Conservation (phyloP, 768 basidiomycete genomes). For the Phaffia tasmanica region DNA sequence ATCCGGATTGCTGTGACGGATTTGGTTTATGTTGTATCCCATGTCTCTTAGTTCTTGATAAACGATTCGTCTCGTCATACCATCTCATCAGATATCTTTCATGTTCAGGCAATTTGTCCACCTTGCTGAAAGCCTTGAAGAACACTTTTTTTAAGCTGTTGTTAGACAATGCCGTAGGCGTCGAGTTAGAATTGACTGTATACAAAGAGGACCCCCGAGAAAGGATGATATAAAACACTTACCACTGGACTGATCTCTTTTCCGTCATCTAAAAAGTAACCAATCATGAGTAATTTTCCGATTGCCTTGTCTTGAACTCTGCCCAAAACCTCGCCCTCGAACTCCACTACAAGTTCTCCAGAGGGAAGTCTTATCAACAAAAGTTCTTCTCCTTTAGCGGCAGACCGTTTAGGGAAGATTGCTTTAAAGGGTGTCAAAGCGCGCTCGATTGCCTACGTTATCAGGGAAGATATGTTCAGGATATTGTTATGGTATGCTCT, state of each 20-base stretch:
- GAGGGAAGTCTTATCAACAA: conserved; percentile 46
- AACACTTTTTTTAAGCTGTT: no score
- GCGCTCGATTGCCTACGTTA: conserved; percentile 51
- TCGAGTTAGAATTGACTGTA: no score
- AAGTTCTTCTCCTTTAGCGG: conserved; percentile 42
- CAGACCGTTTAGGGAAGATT: conserved; percentile 47
- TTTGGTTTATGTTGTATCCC: no score
- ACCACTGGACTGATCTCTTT: conserved; percentile 12
- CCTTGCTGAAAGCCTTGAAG: no score
- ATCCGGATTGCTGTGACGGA: no score
- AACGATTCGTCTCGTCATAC: no score
- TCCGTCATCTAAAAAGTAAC: conserved; percentile 37
- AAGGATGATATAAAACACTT: not conserved
- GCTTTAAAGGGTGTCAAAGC: conserved; percentile 53
- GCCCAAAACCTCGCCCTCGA: conserved; percentile 51
- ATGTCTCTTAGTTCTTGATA: no score
- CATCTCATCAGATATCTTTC: no score
- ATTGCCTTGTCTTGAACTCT: conserved; percentile 63
- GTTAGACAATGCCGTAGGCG: no score
- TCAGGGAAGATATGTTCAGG: conserved; percentile 56
- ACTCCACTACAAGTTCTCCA: conserved; percentile 35
- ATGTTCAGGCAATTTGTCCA: no score
- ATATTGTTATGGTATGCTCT: conserved; percentile 58
- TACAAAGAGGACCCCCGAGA: not conserved
- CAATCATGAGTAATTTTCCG: conserved; percentile 42